Evolutionary conservation across 2,329 filamentous ascomycete species (phyloP).

Genomic region (Tolypocladium nubicola): DNA sequence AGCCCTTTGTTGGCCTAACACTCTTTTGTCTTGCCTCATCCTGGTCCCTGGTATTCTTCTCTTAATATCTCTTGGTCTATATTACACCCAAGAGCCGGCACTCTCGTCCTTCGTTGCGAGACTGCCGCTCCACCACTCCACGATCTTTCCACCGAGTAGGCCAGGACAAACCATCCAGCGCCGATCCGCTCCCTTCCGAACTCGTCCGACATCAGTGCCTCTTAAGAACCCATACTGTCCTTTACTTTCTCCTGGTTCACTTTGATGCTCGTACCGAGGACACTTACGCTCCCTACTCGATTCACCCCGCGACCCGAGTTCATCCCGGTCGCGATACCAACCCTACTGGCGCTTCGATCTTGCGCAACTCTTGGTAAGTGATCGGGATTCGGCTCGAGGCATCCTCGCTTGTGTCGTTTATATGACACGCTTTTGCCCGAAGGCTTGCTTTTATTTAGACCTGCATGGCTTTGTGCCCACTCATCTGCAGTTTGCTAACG

Average conservation of each 20-base stretch:
- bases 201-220: neutral
- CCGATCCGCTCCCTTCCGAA: neutral
- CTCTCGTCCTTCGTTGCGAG: neutral
- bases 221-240: neutral
- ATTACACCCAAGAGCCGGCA: neutral
- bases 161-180: neutral
- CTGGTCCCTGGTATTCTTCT: neutral
- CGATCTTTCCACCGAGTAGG: neutral
- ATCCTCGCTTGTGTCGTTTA: neutral
- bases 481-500: neutral
- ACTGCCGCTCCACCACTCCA: neutral
- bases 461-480: neutral
- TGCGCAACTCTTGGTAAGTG: neutral
- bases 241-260: neutral
- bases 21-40: neutral
- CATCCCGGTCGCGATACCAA: neutral
- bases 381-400: neutral
- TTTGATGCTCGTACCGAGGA: neutral
- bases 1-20: slow-evolving; percentile 1
- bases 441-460: neutral
- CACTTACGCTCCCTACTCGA: neutral
- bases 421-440: too few species aligned
- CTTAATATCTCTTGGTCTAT: neutral
- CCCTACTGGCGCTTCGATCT: neutral
- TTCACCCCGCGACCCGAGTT: too few species aligned